phyloP scores from a whole-genome alignment of 495 filamentous ascomycete species.

The Delitschia confertaspora region DNA sequence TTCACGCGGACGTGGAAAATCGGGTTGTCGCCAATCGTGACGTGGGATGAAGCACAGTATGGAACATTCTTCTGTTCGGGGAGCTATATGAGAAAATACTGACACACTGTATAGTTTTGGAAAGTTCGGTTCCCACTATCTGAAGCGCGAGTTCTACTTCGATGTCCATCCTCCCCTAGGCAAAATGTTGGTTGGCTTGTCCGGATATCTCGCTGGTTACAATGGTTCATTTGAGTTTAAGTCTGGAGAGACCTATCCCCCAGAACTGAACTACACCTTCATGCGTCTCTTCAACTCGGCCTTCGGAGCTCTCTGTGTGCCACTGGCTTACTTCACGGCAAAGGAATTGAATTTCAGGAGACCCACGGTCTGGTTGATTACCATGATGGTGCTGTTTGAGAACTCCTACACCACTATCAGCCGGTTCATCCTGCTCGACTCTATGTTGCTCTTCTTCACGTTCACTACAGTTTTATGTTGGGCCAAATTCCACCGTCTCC shows the following conservation, averaged over 20 bases:
- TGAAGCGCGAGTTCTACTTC: conserved; percentile 99
- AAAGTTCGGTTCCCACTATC: conserved; percentile 97
- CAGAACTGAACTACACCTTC: conserved; percentile 92
- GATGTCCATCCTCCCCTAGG: conserved; percentile 96
- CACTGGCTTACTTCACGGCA: conserved; percentile 89
- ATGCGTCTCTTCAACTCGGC: conserved; percentile 97
- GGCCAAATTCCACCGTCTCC: conserved; percentile 85
- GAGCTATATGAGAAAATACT: conserved; percentile 3
- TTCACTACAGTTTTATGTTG: conserved; percentile 94
- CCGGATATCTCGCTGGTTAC: conserved; percentile 90
- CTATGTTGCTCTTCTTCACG: conserved; percentile 96
- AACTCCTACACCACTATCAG: conserved; percentile 99
- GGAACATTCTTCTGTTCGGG: conserved; percentile 3
- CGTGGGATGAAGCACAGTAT: conserved; percentile 97
- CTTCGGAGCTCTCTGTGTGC: conserved; percentile 87
- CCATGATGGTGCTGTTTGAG: conserved; percentile 93
- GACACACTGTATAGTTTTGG: conserved; percentile 60
- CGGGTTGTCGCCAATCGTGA: conserved; percentile 89
- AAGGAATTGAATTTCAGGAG: conserved; percentile 78
- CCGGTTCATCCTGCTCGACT: conserved; percentile 93
- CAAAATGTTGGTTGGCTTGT: conserved; percentile 96
- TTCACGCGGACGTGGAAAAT: conserved; percentile 96
- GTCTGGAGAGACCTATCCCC: conserved; percentile 88
- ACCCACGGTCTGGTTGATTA: conserved; percentile 86
- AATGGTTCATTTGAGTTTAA: conserved; percentile 99